Evolutionary conservation across 202 grass and related monocot genomes (phyloP), one percentile per base, ranked within the genome.

Genomic region (Dendrocalamus latiflorus): DNA sequence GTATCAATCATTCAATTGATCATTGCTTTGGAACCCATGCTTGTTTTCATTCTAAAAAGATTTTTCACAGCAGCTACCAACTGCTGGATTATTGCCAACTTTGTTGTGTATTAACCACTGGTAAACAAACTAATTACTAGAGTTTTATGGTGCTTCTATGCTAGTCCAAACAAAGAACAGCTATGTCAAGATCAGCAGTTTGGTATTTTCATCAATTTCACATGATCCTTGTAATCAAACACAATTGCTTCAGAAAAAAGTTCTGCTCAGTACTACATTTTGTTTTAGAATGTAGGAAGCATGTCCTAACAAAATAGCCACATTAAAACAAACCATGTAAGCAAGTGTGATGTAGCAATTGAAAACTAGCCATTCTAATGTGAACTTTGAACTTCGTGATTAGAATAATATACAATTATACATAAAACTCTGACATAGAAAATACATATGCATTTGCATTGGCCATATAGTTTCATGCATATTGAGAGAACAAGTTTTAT

Each of bases 131-230:
- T 30, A 64, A 49, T 7, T 73, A 51, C 49, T 44, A 68, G 36
- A 47, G 48, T 30, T 56, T 38, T 39, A 37, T 26, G 64, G 36
- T 56, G 15, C 3, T 53, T 42, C 4, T 64, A 47, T 64, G 16
- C 17, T 64, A 34, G 58, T 78, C 28, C 58, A 77, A 64, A 62
- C 5, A 20, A 79, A 50, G 83, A 78, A 24, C 26, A 76, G 33
- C 22, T 4, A 39, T 39, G 38, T 1, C 38, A 8, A 39, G 38
- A 39, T 39, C 1, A 39, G 38, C 0, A 39, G 38, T 39, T 39
- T 39, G 38, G 38, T 39, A 39, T 39, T 39, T 39, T 39, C 38
- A 39, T 39, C 38, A 7, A 39, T 39, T 39, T 39, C 6, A 4
- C 20, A 13, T 77, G 20, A 51, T 64, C 24, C 65, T 47, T 21